These are phyloP conservation scores for Torulaspora indica DNA, from an alignment of 805 yeast species.

Conservation along the genomic window DNA sequence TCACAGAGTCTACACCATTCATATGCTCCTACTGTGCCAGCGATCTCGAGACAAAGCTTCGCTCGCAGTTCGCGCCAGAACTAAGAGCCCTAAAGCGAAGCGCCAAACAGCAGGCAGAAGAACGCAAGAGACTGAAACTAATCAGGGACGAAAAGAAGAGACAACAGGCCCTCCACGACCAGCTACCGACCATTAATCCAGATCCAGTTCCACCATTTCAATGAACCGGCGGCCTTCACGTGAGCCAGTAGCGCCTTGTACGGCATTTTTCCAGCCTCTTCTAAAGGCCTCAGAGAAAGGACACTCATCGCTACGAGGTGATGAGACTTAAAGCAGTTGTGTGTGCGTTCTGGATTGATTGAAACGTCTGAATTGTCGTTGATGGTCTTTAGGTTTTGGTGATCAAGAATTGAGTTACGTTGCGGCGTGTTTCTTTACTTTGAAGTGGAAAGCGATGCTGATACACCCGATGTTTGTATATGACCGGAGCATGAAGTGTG, in stretches of 20 bases:
- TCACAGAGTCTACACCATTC: slow-evolving; percentile 24
- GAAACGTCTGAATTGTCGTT: too few relatives aligned
- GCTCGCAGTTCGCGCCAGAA: slow-evolving; percentile 26
- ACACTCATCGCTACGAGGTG: too few relatives aligned
- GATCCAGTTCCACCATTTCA: background rate
- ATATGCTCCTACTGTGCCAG: slow-evolving; percentile 28
- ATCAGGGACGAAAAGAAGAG: slow-evolving; percentile 18
- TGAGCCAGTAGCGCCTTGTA: too few relatives aligned
- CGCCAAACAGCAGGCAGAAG: slow-evolving; percentile 27
- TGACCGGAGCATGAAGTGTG: slow-evolving; percentile 5
- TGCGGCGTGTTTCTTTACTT: too few relatives aligned
- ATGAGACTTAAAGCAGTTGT: too few relatives aligned
- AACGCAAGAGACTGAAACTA: slow-evolving; percentile 21
- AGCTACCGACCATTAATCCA: background rate
- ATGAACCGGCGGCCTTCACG: too few relatives aligned
- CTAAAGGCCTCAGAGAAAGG: too few relatives aligned
- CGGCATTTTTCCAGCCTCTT: too few relatives aligned
- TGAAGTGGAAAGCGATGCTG: slow-evolving; percentile 4
- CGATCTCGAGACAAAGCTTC: slow-evolving; percentile 22
- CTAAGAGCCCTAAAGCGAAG: slow-evolving; percentile 21
- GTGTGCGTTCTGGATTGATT: too few relatives aligned
- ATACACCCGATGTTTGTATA: slow-evolving; percentile 3
- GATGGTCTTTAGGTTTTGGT: too few relatives aligned
- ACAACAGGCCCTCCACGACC: background rate
- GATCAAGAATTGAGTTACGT: too few relatives aligned